These are phyloP conservation scores for Pleurotus platypus DNA, from an alignment of 768 basidiomycete species.

Conservation along the genomic window DNA sequence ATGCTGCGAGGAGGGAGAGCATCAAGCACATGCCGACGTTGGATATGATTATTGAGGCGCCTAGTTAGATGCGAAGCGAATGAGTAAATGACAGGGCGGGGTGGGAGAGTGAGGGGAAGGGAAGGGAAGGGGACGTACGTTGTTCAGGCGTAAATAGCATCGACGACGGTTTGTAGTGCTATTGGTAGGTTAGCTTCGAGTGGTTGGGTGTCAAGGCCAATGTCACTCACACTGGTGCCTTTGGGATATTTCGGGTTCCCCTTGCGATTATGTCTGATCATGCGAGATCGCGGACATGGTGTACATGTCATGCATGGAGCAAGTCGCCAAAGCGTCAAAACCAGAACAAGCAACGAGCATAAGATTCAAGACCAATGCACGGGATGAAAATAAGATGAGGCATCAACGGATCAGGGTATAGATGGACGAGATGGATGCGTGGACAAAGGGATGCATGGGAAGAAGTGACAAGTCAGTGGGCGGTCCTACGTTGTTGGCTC, in stretches of 20 bases:
- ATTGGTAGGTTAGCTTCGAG: not conserved
- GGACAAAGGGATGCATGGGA: too few species aligned
- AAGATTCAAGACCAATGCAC: too few species aligned
- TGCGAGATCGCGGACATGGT: too few species aligned
- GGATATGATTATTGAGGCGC: constrained; percentile 34
- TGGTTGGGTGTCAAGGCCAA: too few species aligned
- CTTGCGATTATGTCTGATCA: constrained; percentile 37
- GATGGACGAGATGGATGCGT: too few species aligned
- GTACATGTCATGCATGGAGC: too few species aligned
- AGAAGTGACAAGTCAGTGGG: not conserved
- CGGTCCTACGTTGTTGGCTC: not conserved
- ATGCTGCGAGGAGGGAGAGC: constrained; percentile 29
- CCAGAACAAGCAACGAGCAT: too few species aligned
- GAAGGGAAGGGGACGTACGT: constrained; percentile 22
- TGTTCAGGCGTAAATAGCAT: constrained; percentile 43
- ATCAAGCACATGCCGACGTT: constrained; percentile 38
- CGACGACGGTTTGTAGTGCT: constrained; percentile 43
- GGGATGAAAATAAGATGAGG: too few species aligned
- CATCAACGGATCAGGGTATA: too few species aligned
- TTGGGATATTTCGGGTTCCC: constrained; percentile 42
- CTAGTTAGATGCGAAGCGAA: constrained; percentile 13
- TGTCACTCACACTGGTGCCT: constrained; percentile 32
- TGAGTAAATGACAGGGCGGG: too few species aligned
- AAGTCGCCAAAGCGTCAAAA: too few species aligned
- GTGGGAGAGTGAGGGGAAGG: too few species aligned